Conservation (phyloP, 345 rosid species). For the Bruguiera parviflora region DNA sequence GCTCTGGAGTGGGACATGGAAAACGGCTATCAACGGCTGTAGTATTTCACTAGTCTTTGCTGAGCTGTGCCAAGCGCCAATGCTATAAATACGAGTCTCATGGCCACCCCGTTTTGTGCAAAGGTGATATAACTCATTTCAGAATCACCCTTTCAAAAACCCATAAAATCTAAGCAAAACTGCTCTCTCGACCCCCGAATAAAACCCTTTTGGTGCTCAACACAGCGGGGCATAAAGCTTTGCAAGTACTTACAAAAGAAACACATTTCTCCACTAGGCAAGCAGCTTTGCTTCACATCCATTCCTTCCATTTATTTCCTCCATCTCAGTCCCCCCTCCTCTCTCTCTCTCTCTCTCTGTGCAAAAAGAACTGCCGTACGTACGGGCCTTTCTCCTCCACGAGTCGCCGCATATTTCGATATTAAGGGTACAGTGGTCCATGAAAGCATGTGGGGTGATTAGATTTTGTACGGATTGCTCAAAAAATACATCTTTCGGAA, state of each 20-base stretch:
- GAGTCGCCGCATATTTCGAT: conserved; percentile 9
- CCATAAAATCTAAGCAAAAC: background rate
- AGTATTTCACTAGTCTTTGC: too few relatives aligned
- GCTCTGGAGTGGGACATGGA: too few relatives aligned
- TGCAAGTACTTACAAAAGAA: background rate
- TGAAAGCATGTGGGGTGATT: background rate
- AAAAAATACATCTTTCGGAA: too few relatives aligned
- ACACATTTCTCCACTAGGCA: background rate
- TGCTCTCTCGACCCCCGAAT: too few relatives aligned
- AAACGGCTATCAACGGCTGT: background rate
- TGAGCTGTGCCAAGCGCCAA: background rate
- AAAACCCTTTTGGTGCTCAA: background rate
- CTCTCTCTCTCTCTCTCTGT: too few relatives aligned
- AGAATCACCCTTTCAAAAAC: background rate
- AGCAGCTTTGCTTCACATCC: background rate
- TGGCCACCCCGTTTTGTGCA: background rate
- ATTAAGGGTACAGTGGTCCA: conserved; percentile 18
- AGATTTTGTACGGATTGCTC: background rate
- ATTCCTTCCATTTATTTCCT: background rate
- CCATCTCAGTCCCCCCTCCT: background rate
- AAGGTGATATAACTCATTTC: background rate
- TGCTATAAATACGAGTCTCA: conserved; percentile 19
- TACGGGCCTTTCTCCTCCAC: conserved; percentile 1
- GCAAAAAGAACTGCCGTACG: background rate
- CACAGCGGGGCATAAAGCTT: background rate